Percentiles rank a stretch among this genome's conserved stretches.
Evolutionary conservation across 2,329 filamentous ascomycete species (phyloP).

Genomic region (Colletotrichum sp.): DNA sequence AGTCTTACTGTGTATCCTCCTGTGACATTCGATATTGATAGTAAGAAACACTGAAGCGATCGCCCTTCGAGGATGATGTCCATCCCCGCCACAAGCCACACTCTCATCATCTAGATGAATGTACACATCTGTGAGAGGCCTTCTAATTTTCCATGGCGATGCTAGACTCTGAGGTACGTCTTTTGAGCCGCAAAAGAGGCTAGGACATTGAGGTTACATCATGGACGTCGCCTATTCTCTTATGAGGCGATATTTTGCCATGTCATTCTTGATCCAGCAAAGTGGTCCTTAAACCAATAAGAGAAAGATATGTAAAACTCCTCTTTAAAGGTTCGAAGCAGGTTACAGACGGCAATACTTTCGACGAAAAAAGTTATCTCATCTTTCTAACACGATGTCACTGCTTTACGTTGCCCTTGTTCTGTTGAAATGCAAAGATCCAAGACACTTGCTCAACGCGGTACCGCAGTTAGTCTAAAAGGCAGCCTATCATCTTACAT

Average conservation of each 20-base stretch:
- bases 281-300: fast-evolving
- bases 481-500: background rate
- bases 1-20: too few relatives aligned
- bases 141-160: too few relatives aligned
- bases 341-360: fast-evolving
- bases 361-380: fast-evolving
- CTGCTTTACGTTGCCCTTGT: background rate
- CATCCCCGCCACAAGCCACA: too few relatives aligned
- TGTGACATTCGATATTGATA: background rate
- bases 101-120: too few relatives aligned
- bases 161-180: too few relatives aligned
- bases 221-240: background rate
- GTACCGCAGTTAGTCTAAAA: background rate
- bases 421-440: background rate
- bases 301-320: fast-evolving
- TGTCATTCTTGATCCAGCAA: fast-evolving
- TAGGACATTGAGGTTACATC: too few relatives aligned
- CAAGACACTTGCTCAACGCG: fast-evolving
- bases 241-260: background rate
- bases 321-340: background rate
- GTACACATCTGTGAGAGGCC: too few relatives aligned
- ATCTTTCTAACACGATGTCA: background rate
- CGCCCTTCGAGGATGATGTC: background rate
- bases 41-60: background rate
- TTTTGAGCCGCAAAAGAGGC: too few relatives aligned